These are phyloP conservation scores for Zasmidium angulare DNA, from an alignment of 2,329 filamentous ascomycete genomes.

Conservation along the genomic window DNA sequence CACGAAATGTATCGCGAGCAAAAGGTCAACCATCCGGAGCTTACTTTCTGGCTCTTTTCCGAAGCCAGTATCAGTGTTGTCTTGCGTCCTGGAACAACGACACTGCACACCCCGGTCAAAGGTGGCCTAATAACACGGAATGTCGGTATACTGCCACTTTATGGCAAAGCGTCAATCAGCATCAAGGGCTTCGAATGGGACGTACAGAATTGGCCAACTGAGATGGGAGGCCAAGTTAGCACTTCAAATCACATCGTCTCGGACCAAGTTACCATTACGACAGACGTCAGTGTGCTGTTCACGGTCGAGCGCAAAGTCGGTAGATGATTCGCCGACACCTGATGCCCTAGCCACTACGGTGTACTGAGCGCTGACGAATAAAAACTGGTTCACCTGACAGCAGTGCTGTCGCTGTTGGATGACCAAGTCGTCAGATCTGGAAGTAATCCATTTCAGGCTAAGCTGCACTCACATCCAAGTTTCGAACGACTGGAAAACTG, in stretches of 20 bases:
- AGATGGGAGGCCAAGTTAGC: slow-evolving; percentile 50
- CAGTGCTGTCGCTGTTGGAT: too few species aligned
- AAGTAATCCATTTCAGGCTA: background rate
- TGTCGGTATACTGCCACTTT: slow-evolving; percentile 82
- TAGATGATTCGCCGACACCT: background rate
- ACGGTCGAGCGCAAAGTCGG: slow-evolving; percentile 42
- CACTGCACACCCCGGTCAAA: slow-evolving; percentile 61
- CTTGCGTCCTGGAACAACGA: slow-evolving; percentile 67
- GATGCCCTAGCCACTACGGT: too few species aligned
- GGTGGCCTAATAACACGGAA: slow-evolving; percentile 66
- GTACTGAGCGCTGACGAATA: too few species aligned
- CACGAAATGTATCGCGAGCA: slow-evolving; percentile 71
- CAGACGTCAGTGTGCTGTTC: slow-evolving; percentile 47
- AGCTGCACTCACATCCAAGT: too few species aligned
- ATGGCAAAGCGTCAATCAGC: slow-evolving; percentile 73
- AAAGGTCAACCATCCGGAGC: slow-evolving; percentile 39
- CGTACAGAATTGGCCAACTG: slow-evolving; percentile 72
- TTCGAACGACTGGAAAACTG: background rate
- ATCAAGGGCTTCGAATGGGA: slow-evolving; percentile 89
- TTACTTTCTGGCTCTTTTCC: slow-evolving; percentile 72
- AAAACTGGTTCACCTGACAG: too few species aligned
- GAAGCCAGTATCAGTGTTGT: slow-evolving; percentile 80
- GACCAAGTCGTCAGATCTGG: too few species aligned
- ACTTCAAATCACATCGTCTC: slow-evolving; percentile 51
- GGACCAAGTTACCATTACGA: slow-evolving; percentile 41